Conservation (phyloP, 1,284 basidiomycete genomes). For the Inonotus obliquus region DNA sequence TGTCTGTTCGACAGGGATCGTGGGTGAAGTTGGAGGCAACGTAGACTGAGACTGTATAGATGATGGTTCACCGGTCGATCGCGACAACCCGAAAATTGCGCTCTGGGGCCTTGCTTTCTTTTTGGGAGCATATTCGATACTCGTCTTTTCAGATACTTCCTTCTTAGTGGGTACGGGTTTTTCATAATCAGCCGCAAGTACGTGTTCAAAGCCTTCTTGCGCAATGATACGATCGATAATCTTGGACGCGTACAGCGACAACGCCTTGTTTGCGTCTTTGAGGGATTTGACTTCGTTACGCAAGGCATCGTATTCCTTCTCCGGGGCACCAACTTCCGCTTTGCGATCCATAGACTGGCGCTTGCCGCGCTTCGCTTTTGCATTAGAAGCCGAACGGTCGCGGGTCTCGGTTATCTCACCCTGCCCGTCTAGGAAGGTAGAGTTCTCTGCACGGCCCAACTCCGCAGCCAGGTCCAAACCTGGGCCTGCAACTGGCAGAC, state of each 20-base stretch:
- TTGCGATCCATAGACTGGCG: slow-evolving; percentile 38
- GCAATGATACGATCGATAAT: slow-evolving; percentile 94
- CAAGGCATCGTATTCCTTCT: slow-evolving; percentile 59
- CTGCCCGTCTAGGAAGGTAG: slow-evolving; percentile 58
- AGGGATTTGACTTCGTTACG: slow-evolving; percentile 82
- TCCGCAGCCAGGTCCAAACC: slow-evolving; percentile 88
- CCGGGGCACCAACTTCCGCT: slow-evolving; percentile 38
- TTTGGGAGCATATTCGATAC: slow-evolving; percentile 19
- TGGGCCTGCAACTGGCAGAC: slow-evolving; percentile 78
- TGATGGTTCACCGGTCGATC: slow-evolving; percentile 34
- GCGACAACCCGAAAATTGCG: slow-evolving; percentile 43
- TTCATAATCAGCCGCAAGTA: slow-evolving; percentile 85
- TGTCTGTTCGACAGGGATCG: slow-evolving; percentile 22
- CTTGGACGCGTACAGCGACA: slow-evolving; percentile 92
- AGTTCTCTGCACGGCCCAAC: slow-evolving; percentile 82
- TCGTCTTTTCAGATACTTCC: slow-evolving; percentile 23
- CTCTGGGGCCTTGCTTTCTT: slow-evolving; percentile 57
- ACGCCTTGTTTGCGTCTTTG: slow-evolving; percentile 91
- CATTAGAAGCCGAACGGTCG: slow-evolving; percentile 40
- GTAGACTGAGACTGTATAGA: slow-evolving; percentile 22
- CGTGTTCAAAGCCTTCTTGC: slow-evolving; percentile 91
- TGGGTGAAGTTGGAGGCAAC: slow-evolving; percentile 14
- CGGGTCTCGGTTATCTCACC: slow-evolving; percentile 42
- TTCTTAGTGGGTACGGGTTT: slow-evolving; percentile 30
- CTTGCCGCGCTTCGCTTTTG: slow-evolving; percentile 50